These are phyloP conservation scores for Recurvomyces mirabilis DNA, from an alignment of 495 filamentous ascomycete species.

Conservation along the genomic window DNA sequence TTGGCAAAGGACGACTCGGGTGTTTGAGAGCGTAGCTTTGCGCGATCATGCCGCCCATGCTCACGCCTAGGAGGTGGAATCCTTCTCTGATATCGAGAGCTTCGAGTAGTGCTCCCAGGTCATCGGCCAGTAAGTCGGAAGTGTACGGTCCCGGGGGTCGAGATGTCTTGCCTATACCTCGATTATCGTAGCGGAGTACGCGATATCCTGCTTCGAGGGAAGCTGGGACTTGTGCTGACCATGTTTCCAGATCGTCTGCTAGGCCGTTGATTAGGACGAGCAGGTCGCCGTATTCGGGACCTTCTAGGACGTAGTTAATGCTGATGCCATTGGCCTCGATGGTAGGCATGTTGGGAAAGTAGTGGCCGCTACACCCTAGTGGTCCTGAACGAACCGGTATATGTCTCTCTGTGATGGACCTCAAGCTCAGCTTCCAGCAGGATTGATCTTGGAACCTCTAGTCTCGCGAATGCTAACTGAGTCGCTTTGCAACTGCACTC, in stretches of 20 bases:
- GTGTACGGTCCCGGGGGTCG: conserved; percentile 15
- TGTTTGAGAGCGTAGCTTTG: conserved; percentile 59
- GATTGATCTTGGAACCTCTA: too few species aligned
- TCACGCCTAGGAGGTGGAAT: conserved; percentile 52
- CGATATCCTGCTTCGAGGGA: conserved; percentile 9
- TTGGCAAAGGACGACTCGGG: too few species aligned
- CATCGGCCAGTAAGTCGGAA: conserved; percentile 9
- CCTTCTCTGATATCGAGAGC: conserved; percentile 2
- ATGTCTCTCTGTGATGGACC: too few species aligned
- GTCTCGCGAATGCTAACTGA: too few species aligned
- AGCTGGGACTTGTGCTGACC: conserved; percentile 13
- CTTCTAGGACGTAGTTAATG: conserved; percentile 13
- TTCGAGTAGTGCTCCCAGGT: conserved; percentile 11
- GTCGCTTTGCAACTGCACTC: too few species aligned
- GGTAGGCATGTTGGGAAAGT: conserved; percentile 8
- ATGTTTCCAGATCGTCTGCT: conserved; percentile 16
- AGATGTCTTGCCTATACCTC: conserved; percentile 14
- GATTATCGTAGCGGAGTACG: conserved; percentile 18
- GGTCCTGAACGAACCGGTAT: too few species aligned
- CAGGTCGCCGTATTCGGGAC: conserved; percentile 1
- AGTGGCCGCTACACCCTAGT: too few species aligned
- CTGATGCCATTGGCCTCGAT: conserved; percentile 7
- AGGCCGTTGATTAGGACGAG: conserved; percentile 21
- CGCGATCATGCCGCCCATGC: conserved; percentile 63
- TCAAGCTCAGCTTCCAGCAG: too few species aligned